Conservation (phyloP, 2,329 filamentous ascomycete species). For the Pyrenophora graminea region DNA sequence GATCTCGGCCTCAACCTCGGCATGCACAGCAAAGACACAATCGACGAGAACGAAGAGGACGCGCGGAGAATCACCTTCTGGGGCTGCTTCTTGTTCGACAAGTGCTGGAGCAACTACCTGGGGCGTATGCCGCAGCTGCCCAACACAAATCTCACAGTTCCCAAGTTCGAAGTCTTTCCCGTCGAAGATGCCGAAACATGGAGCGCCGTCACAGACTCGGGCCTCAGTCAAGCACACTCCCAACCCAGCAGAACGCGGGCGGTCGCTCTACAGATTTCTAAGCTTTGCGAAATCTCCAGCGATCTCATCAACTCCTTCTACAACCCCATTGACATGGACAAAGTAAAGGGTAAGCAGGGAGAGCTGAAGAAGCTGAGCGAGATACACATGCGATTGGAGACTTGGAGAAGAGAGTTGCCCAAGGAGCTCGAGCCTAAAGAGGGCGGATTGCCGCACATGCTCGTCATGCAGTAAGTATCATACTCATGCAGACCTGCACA, state of each 20-base stretch:
- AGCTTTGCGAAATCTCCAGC: constrained; percentile 89
- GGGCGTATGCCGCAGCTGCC: constrained; percentile 87
- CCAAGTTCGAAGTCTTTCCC: constrained; percentile 89
- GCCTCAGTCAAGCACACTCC: constrained; percentile 70
- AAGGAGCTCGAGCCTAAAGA: constrained; percentile 88
- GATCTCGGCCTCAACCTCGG: constrained; percentile 89
- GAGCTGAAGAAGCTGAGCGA: constrained; percentile 93
- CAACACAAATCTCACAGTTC: constrained; percentile 76
- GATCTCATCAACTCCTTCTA: constrained; percentile 91
- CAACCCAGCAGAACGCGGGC: constrained; percentile 85
- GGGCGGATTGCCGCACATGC: constrained; percentile 81
- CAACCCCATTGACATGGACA: constrained; percentile 70
- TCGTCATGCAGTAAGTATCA: constrained; percentile 79
- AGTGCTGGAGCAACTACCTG: constrained; percentile 97
- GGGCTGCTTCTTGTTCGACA: constrained; percentile 98
- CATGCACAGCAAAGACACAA: constrained; percentile 59
- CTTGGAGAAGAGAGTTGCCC: constrained; percentile 83
- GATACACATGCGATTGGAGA: constrained; percentile 84
- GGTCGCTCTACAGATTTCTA: constrained; percentile 71
- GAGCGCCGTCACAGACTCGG: constrained; percentile 86
- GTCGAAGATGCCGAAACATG: constrained; percentile 83
- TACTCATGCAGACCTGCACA: not conserved
- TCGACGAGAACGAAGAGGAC: constrained; percentile 84
- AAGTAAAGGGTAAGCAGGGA: constrained; percentile 70
- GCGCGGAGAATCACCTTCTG: constrained; percentile 91